phyloP scores from a whole-genome alignment of 257 asterid species.

The Nicotiana paniculata region DNA sequence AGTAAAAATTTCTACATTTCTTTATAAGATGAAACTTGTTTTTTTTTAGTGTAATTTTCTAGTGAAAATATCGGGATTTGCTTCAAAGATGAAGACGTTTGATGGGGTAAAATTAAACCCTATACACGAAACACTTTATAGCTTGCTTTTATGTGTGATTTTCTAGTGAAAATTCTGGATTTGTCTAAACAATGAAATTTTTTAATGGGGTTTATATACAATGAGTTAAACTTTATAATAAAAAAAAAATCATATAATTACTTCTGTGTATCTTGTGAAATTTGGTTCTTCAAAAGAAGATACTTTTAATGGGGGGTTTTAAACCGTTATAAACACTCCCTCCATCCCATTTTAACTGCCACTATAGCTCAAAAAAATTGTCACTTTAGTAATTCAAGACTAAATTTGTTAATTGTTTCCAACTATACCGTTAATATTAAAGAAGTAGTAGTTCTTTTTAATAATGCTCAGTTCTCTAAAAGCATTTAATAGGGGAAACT shows the following conservation, averaged over 20 bases:
- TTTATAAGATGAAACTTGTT: neutral
- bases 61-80: neutral
- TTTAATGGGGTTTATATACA: neutral
- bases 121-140: neutral
- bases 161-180: neutral
- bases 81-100: neutral
- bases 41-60: too few species aligned
- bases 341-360: too few species aligned
- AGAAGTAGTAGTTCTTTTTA: too few species aligned
- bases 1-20: neutral
- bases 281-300: neutral
- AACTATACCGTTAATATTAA: too few species aligned
- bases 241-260: neutral
- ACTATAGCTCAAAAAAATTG: too few species aligned
- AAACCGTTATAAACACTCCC: too few species aligned
- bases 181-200: neutral
- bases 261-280: neutral
- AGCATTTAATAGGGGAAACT: too few species aligned
- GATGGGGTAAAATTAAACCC: neutral
- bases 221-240: neutral
- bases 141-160: neutral
- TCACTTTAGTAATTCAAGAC: too few species aligned
- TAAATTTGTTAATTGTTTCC: too few species aligned
- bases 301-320: neutral
- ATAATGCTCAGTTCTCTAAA: too few species aligned